A percentile compares a stretch with the other conserved stretches of the same genome.
phyloP scores from a whole-genome alignment of 176 grass and related monocot species.

The Olyra latifolia region DNA sequence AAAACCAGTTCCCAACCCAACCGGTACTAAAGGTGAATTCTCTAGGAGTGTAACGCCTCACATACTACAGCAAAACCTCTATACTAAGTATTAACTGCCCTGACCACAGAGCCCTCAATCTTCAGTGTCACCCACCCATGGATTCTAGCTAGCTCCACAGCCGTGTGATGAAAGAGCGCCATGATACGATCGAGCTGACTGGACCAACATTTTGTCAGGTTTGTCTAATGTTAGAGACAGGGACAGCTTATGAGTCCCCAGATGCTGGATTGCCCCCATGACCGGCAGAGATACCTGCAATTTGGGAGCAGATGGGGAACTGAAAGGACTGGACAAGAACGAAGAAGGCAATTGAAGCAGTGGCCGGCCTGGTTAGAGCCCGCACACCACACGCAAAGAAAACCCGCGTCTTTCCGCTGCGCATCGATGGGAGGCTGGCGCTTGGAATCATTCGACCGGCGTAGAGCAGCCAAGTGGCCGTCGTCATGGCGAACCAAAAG shows the following conservation, averaged over 20 bases:
- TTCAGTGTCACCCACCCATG: background rate
- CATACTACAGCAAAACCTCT: background rate
- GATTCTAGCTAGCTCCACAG: background rate
- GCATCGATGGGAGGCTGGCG: background rate
- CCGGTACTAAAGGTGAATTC: too few species aligned
- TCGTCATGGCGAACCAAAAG: conserved; percentile 22
- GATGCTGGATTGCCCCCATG: background rate
- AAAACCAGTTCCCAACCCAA: too few species aligned
- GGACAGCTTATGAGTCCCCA: background rate
- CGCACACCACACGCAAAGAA: background rate
- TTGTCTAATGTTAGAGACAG: background rate
- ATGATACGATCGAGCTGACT: background rate
- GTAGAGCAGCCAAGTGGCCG: background rate
- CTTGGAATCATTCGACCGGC: background rate
- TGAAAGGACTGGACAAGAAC: background rate
- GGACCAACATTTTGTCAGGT: background rate
- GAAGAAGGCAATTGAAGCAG: background rate
- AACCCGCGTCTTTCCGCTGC: conserved; percentile 7
- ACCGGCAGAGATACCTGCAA: conserved; percentile 9
- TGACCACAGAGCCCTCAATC: background rate
- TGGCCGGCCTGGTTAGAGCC: background rate
- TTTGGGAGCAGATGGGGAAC: background rate
- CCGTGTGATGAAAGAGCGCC: background rate
- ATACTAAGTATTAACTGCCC: background rate
- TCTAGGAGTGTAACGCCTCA: background rate